Evolutionary conservation across 2,329 filamentous ascomycete genomes (phyloP), one percentile per base, ranked within the genome.

Genomic region (Sporothrix schenckii): DNA sequence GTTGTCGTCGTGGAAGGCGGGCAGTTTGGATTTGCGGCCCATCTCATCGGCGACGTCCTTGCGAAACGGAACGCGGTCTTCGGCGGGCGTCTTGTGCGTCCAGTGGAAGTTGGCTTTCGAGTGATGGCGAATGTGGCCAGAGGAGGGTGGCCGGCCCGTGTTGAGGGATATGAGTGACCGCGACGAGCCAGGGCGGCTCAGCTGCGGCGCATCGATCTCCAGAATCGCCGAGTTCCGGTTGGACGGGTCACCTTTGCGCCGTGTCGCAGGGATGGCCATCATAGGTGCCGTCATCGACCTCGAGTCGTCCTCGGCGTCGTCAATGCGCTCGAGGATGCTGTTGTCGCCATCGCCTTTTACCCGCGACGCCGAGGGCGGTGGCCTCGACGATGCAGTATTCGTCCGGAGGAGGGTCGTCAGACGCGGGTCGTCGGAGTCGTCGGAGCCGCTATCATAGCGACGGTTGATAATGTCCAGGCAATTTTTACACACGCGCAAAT

Each of bases 1-100:
- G 77, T 95, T 98, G 82, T 99, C 95, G 77, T 95, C 93, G 78
- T 99, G 95, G 75, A 99, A 98, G n/a, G 93, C 93, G 19, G 94
- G 91, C 49, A 97, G 85, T 54, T 89, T 88, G 9, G 88, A 83
- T 73, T 89, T 90, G 73, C 86, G 88, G 4, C 85, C 82, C 63
- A 85, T 81, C 71, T 93, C 90, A 68, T 96, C 88, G 11, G 83
- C 88, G 21, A 85, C 83, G 13, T 89, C 85, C 71, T 91, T 91
- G 69, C 93, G 92, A 74, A 98, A 98, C 0, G 95, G 95, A 0
- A 92, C 94, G 70, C 92, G 87, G 72, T 97, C 92, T 71, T 96
- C 92, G 21, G 89, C 83, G 6, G 86, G 84, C 7, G 87, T 80
- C 77, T 92, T 95, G 74, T 94, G 88, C 68, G 91, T 89, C 16